Conservation (phyloP, 352 stramenopile species). For the Globisporangium cylindrosporum region DNA sequence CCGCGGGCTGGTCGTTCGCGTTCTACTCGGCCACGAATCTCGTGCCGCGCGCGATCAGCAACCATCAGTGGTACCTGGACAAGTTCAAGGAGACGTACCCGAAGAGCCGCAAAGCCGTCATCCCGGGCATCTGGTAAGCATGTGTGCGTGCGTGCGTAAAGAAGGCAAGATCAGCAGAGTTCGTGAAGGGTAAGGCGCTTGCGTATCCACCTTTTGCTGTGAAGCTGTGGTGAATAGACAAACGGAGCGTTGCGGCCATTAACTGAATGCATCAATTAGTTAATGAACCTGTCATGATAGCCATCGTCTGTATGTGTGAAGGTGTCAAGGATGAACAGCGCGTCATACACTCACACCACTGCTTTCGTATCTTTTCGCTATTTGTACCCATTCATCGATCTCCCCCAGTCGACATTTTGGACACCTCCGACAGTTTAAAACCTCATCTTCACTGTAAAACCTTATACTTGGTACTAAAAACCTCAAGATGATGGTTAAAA, state of each 20-base stretch:
- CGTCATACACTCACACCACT: no score
- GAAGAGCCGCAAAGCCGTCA: constrained; percentile 28
- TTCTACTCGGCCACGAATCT: constrained; percentile 53
- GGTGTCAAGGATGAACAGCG: no score
- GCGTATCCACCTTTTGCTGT: no score
- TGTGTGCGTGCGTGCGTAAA: not conserved
- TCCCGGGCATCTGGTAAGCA: constrained; percentile 40
- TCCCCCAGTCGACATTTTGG: not conserved
- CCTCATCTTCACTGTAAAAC: not conserved
- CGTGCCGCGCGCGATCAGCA: constrained; percentile 41
- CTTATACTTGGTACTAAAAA: not conserved
- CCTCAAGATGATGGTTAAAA: no score
- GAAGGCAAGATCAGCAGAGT: not conserved
- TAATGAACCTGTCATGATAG: no score
- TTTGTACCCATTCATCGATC: no score
- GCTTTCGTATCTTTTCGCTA: no score
- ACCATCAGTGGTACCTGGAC: constrained; percentile 55
- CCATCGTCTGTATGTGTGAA: no score
- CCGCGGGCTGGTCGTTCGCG: constrained; percentile 44
- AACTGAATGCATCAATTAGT: no score
- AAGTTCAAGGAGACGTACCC: constrained; percentile 52
- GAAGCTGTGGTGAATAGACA: no score
- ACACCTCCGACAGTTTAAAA: not conserved
- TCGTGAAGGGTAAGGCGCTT: no score
- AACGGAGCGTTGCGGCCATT: no score